These are phyloP conservation scores for Xylaria sp. DNA, from an alignment of 2,329 filamentous ascomycete species.

Conservation along the genomic window DNA sequence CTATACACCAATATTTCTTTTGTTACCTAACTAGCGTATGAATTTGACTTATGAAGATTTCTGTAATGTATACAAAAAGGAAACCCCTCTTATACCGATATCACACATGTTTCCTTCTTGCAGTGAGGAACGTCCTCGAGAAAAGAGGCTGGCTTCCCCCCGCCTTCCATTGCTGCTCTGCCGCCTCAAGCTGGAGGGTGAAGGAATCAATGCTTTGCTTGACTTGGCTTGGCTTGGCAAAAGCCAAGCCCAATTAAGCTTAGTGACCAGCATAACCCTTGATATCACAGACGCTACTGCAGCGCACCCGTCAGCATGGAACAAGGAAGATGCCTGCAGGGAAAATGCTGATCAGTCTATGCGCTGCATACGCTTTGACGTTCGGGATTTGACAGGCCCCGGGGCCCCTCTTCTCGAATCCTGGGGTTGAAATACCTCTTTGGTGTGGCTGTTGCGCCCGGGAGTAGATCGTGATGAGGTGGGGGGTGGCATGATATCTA, in stretches of 20 bases:
- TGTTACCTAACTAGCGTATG: background rate
- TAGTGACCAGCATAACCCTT: background rate
- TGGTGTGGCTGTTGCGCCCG: background rate
- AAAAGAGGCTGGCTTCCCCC: background rate
- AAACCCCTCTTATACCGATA: background rate
- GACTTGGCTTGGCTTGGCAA: background rate
- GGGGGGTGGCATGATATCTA: background rate
- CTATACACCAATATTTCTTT: constrained; percentile 1
- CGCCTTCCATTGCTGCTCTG: background rate
- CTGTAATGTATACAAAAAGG: background rate
- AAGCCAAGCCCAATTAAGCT: background rate
- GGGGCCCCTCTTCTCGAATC: background rate
- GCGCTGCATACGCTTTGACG: constrained; percentile 28
- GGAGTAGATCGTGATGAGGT: constrained; percentile 1
- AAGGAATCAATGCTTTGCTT: background rate
- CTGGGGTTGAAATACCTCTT: background rate
- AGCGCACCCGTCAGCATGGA: background rate
- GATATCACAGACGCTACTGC: constrained; percentile 4
- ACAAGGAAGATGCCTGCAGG: constrained; percentile 12
- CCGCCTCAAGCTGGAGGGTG: background rate
- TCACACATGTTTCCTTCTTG: background rate
- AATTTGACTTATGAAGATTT: background rate
- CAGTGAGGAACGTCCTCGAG: background rate
- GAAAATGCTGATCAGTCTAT: constrained; percentile 22
- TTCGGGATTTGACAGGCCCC: background rate